Conservation (phyloP, 2,329 filamentous ascomycete species). For the Lachnum nothofagi region DNA sequence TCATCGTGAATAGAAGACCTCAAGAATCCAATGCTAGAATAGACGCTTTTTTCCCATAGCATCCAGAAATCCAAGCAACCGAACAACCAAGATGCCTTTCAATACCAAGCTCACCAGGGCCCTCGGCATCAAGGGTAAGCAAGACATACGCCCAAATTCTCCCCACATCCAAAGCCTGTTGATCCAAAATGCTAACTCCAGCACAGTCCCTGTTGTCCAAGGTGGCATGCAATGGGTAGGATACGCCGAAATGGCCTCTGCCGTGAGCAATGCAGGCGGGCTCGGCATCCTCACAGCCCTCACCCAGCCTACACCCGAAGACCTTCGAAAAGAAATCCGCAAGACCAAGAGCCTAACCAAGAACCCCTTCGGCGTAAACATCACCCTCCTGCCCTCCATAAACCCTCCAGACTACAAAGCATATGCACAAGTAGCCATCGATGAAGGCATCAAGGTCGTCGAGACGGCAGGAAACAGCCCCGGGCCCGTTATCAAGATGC, state of each 20-base stretch:
- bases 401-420: slow-evolving; percentile 87
- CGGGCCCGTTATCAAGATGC: slow-evolving; percentile 80
- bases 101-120: slow-evolving; percentile 36
- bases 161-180: not conserved
- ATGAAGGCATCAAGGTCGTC: slow-evolving; percentile 85
- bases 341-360: slow-evolving; percentile 75
- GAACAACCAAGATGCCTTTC: slow-evolving; percentile 34
- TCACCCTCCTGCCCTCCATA: slow-evolving; percentile 86
- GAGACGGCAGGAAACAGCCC: slow-evolving; percentile 90
- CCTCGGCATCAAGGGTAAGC: slow-evolving; percentile 38
- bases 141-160: too few relatives aligned
- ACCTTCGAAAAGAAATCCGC: slow-evolving; percentile 87
- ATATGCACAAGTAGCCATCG: slow-evolving; percentile 87
- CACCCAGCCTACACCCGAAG: slow-evolving; percentile 87
- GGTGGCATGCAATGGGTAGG: slow-evolving; percentile 86
- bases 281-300: slow-evolving; percentile 80
- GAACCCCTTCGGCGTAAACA: slow-evolving; percentile 85
- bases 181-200: slow-evolving; percentile 13
- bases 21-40: not conserved
- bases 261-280: slow-evolving; percentile 76
- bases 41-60: not conserved
- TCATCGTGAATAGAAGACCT: not conserved
- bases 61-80: slow-evolving; percentile 7
- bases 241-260: slow-evolving; percentile 71
- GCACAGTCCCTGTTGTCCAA: slow-evolving; percentile 70